These are phyloP conservation scores for Saccharomycopsis crataegensis DNA, from an alignment of 1,139 yeast genomes.

Conservation along the genomic window DNA sequence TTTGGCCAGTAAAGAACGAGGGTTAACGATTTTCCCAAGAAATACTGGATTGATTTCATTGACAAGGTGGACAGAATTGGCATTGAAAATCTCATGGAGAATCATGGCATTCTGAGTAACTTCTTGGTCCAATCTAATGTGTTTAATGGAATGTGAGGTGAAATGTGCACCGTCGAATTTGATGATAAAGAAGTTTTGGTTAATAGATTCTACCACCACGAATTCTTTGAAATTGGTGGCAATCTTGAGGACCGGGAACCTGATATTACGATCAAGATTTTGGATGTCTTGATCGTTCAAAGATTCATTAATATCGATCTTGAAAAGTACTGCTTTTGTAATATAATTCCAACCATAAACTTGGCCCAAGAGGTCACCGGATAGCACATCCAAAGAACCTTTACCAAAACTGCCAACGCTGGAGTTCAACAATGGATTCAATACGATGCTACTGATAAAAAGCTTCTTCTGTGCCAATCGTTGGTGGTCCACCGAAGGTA, in stretches of 20 bases:
- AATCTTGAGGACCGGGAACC: conserved; percentile 13
- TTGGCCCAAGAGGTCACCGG: conserved; percentile 18
- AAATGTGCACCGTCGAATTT: background rate
- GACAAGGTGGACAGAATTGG: background rate
- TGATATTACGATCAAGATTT: background rate
- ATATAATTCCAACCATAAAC: conserved; percentile 12
- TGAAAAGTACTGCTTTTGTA: background rate
- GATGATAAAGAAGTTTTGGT: conserved; percentile 2
- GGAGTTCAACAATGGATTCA: conserved; percentile 1
- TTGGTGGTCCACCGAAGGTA: background rate
- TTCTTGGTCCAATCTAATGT: background rate
- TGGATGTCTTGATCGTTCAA: background rate
- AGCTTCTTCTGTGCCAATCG: conserved; percentile 1
- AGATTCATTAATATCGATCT: conserved; percentile 5
- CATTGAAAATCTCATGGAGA: conserved; percentile 3
- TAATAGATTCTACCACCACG: conserved; percentile 14
- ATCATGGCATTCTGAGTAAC: background rate
- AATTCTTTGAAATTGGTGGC: conserved; percentile 6
- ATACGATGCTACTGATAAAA: conserved; percentile 1
- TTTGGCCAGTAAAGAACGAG: background rate
- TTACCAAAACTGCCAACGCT: background rate
- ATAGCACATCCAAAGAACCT: conserved; percentile 6
- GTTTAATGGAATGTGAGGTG: background rate
- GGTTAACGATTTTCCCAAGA: conserved; percentile 1
- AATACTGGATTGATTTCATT: background rate